Base-by-base conservation (phyloP, 2,329 filamentous ascomycete genomes). In the Penicillium thymicola region DNA sequence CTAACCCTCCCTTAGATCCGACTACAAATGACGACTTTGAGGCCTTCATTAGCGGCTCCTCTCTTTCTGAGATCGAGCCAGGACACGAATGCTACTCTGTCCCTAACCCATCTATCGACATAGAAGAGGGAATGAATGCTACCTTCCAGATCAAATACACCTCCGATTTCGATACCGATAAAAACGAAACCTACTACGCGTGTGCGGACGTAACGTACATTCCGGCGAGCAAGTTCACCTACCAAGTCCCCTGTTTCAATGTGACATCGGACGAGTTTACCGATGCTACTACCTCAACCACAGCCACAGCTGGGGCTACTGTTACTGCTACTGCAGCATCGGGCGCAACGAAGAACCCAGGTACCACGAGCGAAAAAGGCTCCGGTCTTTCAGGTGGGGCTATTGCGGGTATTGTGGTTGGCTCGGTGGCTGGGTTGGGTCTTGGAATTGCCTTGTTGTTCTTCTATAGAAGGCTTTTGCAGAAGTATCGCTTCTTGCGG, bases 161-260 rank as follows among this genome's bases (percentile, higher is more conserved):
- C 47, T 71, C 74, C 0, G 74, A 76, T 21, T 75, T 72, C 34
- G 76, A 76, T 34, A 71, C 69, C 5, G 72, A 75, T 40, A 71
- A 70, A 28, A 74, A 76, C 28, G 67, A 77, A 56, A 77, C 75
- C 0, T 79, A 76, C 65, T 80, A 79, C 59, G 78, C 78, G 8
- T 81, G 78, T 58, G 72, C 77, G 0, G 78, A 81, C 54, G 70
- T 80, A n/a, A 76, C 70, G 6, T 78, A 78, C 52, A 71, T 79
- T 27, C 60, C 74, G 3, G 61, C 72, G 1, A 68, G 66, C 54
- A 65, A 74, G 23, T 79, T 80, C 59, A 75, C 67, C 0, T 75
- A 66, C 2, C 68, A 74, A 36, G 71, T 78, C 10, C 76, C 77
- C 0, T 79, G 78, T 67, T 79, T 80, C 70, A 80, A 80, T 55